Conservation (phyloP, 305 asterid species). For the Ilex paraguariensis region DNA sequence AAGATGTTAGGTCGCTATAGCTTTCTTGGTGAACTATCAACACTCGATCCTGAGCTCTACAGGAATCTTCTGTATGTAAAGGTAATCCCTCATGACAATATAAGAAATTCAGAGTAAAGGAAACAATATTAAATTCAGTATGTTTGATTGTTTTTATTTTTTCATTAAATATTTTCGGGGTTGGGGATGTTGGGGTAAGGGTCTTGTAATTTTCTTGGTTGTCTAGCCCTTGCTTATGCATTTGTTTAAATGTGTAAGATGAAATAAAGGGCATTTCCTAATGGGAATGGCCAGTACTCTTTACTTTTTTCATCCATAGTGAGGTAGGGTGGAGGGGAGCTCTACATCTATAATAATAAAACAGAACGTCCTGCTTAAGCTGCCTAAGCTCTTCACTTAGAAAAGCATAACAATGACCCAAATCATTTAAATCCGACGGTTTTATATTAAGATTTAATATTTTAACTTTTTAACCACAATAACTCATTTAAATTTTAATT, state of each 20-base stretch:
- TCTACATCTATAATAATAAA: no score
- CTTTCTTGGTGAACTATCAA: slow-evolving; percentile 91
- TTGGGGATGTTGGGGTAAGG: not conserved
- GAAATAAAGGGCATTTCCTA: not conserved
- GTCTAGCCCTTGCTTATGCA: not conserved
- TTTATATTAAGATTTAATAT: no score
- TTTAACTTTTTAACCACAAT: no score
- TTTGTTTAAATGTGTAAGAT: not conserved
- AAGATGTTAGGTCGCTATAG: slow-evolving; percentile 92
- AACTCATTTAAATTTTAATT: no score
- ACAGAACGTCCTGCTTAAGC: no score
- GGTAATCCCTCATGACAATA: slow-evolving; percentile 44
- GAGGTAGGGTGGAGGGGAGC: no score
- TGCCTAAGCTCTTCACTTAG: no score
- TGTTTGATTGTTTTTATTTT: slow-evolving; percentile 13
- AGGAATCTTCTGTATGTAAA: slow-evolving; percentile 86
- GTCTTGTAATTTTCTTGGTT: not conserved
- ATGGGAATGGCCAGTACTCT: no score
- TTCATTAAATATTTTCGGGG: not conserved
- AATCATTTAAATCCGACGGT: no score
- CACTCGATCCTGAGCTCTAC: slow-evolving; percentile 93
- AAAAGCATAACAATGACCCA: no score
- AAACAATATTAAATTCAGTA: slow-evolving; percentile 13
- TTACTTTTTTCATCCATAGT: no score
- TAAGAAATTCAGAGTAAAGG: slow-evolving; percentile 8